Percentiles rank a stretch among this genome's conserved stretches.
phyloP scores from a whole-genome alignment of 1,284 basidiomycete species.

The Trametes sp. region DNA sequence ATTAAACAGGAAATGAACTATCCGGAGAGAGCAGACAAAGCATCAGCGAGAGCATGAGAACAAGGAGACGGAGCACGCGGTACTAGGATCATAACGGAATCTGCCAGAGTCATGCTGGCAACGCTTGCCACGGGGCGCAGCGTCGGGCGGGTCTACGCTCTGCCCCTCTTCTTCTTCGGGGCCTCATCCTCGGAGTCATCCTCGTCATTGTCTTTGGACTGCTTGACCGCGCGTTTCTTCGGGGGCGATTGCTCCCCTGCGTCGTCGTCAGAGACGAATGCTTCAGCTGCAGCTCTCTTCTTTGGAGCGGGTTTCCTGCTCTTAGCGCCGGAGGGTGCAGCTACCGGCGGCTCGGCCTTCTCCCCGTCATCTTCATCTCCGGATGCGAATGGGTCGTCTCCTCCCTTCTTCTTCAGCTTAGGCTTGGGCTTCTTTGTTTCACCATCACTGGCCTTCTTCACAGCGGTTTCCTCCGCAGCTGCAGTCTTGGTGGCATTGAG shows the following conservation, averaged over 20 bases:
- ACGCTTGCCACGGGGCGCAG: neutral
- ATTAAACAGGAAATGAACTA: slow-evolving; percentile 5
- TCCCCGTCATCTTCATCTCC: slow-evolving; percentile 51
- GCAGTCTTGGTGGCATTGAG: slow-evolving; percentile 42
- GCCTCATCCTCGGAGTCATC: slow-evolving; percentile 42
- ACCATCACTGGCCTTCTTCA: slow-evolving; percentile 25
- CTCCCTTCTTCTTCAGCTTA: slow-evolving; percentile 53
- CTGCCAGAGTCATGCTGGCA: neutral
- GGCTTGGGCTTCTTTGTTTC: slow-evolving; percentile 43
- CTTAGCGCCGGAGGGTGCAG: slow-evolving; percentile 47
- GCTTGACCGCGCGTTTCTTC: slow-evolving; percentile 26
- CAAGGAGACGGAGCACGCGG: slow-evolving; percentile 2
- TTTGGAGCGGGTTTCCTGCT: slow-evolving; percentile 28
- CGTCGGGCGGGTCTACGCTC: slow-evolving; percentile 1
- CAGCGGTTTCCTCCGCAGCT: slow-evolving; percentile 35
- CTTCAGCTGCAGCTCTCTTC: slow-evolving; percentile 25
- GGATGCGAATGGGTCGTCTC: slow-evolving; percentile 57
- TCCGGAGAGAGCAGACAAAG: slow-evolving; percentile 2
- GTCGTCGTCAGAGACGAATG: slow-evolving; percentile 34
- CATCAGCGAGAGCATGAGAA: slow-evolving; percentile 14
- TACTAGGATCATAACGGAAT: slow-evolving; percentile 1
- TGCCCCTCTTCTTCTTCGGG: slow-evolving; percentile 34
- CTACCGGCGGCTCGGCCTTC: slow-evolving; percentile 37
- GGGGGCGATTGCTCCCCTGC: slow-evolving; percentile 22
- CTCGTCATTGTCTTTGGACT: slow-evolving; percentile 32